phyloP scores from a whole-genome alignment of 2,329 filamentous ascomycete genomes.

The Aureobasidium sp. region DNA sequence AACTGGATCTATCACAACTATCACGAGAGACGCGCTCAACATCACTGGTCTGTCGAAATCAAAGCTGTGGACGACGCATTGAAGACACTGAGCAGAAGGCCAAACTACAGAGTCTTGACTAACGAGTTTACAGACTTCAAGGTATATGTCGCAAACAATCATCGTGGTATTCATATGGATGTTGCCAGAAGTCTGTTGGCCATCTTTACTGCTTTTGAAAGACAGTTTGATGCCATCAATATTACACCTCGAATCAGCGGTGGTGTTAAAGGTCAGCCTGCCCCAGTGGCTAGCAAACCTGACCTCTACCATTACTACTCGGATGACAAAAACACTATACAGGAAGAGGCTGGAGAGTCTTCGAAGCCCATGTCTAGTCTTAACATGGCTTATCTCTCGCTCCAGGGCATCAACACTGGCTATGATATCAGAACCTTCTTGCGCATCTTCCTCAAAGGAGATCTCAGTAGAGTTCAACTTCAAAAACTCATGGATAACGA shows the following conservation, averaged over 20 bases:
- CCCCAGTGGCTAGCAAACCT: neutral
- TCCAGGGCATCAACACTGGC: neutral
- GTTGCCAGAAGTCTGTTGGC: neutral
- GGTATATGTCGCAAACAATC: neutral
- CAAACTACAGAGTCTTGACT: neutral
- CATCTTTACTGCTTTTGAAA: constrained; percentile 11
- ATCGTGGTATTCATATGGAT: neutral
- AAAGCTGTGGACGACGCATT: neutral
- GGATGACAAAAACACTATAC: neutral
- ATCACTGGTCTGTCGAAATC: neutral
- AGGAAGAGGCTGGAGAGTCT: neutral
- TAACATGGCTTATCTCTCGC: neutral
- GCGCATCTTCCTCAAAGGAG: neutral
- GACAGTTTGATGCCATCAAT: constrained; percentile 3
- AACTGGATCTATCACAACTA: neutral
- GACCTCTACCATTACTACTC: neutral
- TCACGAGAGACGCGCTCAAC: neutral
- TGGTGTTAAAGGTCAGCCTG: neutral
- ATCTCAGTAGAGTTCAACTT: neutral
- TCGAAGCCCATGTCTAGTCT: neutral
- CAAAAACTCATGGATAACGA: neutral
- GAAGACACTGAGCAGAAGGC: neutral
- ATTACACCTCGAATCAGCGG: neutral
- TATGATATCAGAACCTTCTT: neutral
- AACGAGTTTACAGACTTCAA: constrained; percentile 5